Conservation (phyloP, 495 filamentous ascomycete genomes). For the Bathelium albidoporum region DNA sequence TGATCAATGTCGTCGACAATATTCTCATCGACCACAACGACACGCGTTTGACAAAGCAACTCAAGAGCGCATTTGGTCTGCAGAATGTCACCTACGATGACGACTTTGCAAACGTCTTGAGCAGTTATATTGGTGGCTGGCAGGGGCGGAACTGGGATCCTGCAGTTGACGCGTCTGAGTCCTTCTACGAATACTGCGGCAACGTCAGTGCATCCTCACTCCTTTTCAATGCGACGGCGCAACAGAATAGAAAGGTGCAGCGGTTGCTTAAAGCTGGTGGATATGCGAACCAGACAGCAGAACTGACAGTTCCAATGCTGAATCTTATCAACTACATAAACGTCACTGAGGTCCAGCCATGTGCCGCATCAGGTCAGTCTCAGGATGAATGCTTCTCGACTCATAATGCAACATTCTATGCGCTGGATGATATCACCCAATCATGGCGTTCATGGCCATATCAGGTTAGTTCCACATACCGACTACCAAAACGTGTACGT, state of each 20-base stretch:
- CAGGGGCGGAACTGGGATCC: constrained; percentile 66
- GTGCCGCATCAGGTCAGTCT: constrained; percentile 24
- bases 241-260: background rate
- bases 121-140: constrained; percentile 41
- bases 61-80: constrained; percentile 53
- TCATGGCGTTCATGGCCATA: constrained; percentile 53
- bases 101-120: constrained; percentile 52
- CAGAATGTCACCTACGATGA: constrained; percentile 44
- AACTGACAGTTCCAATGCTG: constrained; percentile 45
- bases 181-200: constrained; percentile 50
- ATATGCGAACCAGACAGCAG: constrained; percentile 39
- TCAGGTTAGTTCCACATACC: constrained; percentile 23
- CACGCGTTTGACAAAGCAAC: constrained; percentile 35
- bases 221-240: background rate
- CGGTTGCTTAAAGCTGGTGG: constrained; percentile 34
- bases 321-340: constrained; percentile 59
- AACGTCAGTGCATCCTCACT: constrained; percentile 37
- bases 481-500: background rate
- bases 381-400: constrained; percentile 49
- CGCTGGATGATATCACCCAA: constrained; percentile 38
- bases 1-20: constrained; percentile 53
- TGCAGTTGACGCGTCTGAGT: constrained; percentile 35
- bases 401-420: constrained; percentile 42
- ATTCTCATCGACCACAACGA: constrained; percentile 48
- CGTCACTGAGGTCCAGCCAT: constrained; percentile 29